Evolutionary conservation across 352 stramenopile species (phyloP).

Genomic region (Globisporangium orthogonon): DNA sequence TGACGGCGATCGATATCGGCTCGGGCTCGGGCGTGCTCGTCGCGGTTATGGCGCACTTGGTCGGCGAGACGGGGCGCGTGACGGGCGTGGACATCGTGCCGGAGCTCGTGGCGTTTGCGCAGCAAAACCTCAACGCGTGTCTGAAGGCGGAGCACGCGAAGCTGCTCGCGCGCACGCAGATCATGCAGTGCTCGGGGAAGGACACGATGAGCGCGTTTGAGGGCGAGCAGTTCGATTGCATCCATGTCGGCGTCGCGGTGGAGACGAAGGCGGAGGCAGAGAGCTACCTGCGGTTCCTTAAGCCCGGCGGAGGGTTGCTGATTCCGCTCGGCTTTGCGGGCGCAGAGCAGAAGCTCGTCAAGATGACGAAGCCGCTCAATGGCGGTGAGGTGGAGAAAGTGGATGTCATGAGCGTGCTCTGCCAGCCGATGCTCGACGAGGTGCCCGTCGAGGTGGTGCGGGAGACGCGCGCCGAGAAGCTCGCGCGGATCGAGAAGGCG

Average conservation of each 20-base stretch:
- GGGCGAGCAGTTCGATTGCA: conserved; percentile 49
- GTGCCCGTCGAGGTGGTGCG: conserved; percentile 34
- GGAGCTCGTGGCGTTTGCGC: conserved; percentile 60
- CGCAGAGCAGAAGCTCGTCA: conserved; percentile 76
- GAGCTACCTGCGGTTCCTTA: conserved; percentile 57
- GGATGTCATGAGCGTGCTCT: conserved; percentile 83
- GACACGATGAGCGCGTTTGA: conserved; percentile 22
- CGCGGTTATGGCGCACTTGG: conserved; percentile 68
- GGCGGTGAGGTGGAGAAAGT: conserved; percentile 45
- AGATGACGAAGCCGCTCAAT: conserved; percentile 66
- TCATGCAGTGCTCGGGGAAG: conserved; percentile 41
- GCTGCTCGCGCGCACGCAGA: conserved; percentile 28
- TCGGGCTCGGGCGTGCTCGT: conserved; percentile 80
- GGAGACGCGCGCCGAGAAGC: conserved; percentile 55
- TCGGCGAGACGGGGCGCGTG: conserved; percentile 44
- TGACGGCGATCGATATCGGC: conserved; percentile 61
- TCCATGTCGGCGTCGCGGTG: conserved; percentile 77
- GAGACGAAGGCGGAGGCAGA: conserved; percentile 71
- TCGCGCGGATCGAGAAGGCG: conserved; percentile 45
- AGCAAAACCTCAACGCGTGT: conserved; percentile 47
- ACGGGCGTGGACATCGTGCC: conserved; percentile 77
- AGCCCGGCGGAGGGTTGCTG: conserved; percentile 60
- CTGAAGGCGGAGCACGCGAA: conserved; percentile 21
- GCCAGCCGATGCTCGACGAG: conserved; percentile 69
- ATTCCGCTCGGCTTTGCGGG: conserved; percentile 53